Evolutionary conservation across 2,329 filamentous ascomycete species (phyloP).

Genomic region (Colletotrichum sp.): DNA sequence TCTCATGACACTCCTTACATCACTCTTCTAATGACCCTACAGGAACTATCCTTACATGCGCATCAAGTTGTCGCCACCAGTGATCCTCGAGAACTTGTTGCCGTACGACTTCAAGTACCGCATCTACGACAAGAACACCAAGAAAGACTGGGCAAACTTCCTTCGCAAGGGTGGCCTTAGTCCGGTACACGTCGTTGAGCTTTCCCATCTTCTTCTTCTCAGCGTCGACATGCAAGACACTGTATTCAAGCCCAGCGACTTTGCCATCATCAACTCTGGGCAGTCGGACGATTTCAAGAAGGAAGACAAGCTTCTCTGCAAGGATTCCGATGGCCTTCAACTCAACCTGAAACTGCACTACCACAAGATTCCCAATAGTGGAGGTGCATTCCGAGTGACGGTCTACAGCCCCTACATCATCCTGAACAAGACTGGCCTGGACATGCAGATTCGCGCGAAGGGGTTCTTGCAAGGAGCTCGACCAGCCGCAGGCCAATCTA

Average conservation of each 20-base stretch:
- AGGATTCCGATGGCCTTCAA: conserved; percentile 81
- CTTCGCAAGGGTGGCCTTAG: conserved; percentile 95
- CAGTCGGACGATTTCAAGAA: conserved; percentile 86
- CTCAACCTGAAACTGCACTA: conserved; percentile 90
- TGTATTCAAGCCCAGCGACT: conserved; percentile 92
- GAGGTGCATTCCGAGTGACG: conserved; percentile 94
- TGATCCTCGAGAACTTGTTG: conserved; percentile 92
- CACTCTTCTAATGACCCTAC: conserved; percentile 32
- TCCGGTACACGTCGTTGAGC: conserved; percentile 94
- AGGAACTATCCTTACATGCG: conserved; percentile 94
- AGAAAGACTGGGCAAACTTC: conserved; percentile 99
- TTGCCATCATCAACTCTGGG: conserved; percentile 94
- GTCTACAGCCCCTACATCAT: conserved; percentile 95
- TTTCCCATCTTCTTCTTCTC: conserved; percentile 90
- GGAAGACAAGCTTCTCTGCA: conserved; percentile 79
- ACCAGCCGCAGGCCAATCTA: conserved; percentile 80
- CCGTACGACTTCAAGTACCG: conserved; percentile 99
- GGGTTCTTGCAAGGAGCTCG: conserved; percentile 84
- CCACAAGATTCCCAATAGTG: conserved; percentile 86
- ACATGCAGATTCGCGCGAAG: conserved; percentile 88
- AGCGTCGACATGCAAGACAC: conserved; percentile 98
- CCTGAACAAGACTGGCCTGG: conserved; percentile 91
- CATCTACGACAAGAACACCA: conserved; percentile 98
- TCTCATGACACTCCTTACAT: not conserved
- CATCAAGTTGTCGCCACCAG: conserved; percentile 86